These are phyloP conservation scores for Nidula niveotomentosa DNA, from an alignment of 1,284 basidiomycete genomes.

Conservation along the genomic window DNA sequence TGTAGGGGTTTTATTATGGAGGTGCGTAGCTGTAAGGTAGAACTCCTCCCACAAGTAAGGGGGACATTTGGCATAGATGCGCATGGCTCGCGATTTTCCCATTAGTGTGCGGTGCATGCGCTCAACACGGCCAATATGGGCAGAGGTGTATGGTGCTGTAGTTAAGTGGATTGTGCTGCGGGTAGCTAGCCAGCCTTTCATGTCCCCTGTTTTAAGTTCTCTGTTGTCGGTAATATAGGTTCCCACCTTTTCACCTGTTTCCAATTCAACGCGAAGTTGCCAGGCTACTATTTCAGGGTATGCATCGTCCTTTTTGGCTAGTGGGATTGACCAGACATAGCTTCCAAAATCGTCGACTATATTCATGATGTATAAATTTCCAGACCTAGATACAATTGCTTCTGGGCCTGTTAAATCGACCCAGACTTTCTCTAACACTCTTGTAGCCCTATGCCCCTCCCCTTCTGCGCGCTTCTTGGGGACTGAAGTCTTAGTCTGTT, in stretches of 20 bases:
- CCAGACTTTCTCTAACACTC: constrained; percentile 23
- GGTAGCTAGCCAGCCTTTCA: constrained; percentile 10
- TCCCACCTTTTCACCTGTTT: constrained; percentile 11
- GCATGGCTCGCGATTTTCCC: constrained; percentile 1
- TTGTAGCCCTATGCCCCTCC: constrained; percentile 16
- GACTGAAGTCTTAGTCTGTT: constrained; percentile 18
- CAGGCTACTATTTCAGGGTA: constrained; percentile 15
- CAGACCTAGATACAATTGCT: constrained; percentile 14
- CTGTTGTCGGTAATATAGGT: constrained; percentile 21
- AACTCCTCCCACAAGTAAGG: constrained; percentile 3
- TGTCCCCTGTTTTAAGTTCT: constrained; percentile 17
- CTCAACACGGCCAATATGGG: constrained; percentile 5
- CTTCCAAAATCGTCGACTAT: constrained; percentile 26
- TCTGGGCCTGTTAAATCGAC: constrained; percentile 25
- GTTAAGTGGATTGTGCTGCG: background rate
- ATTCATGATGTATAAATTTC: constrained; percentile 26
- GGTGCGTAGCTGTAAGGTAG: background rate
- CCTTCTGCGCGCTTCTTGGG: constrained; percentile 16
- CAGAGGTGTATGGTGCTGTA: constrained; percentile 18
- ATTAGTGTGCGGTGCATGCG: constrained; percentile 40
- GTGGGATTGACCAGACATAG: constrained; percentile 20
- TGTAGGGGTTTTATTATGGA: background rate
- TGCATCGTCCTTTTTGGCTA: constrained; percentile 17
- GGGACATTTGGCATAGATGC: background rate
- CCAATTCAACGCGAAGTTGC: constrained; percentile 9